phyloP scores from a whole-genome alignment of 2,329 filamentous ascomycete genomes.

The Fulvia fulva region DNA sequence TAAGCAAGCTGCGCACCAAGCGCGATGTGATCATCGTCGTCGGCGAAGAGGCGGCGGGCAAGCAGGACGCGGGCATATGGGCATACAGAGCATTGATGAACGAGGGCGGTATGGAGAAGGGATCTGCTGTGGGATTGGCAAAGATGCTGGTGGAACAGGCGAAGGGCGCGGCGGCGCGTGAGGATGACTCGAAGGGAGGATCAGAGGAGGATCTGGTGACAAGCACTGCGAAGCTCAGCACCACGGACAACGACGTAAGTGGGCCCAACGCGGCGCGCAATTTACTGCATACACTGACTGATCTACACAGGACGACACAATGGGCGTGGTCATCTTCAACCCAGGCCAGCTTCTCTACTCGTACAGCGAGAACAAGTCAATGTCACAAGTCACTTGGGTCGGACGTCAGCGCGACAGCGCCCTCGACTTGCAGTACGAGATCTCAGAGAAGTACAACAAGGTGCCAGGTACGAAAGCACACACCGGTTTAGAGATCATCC shows the following conservation, averaged over 20 bases:
- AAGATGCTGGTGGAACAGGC: constrained; percentile 36
- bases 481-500: neutral
- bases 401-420: constrained; percentile 57
- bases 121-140: constrained; percentile 66
- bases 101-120: constrained; percentile 62
- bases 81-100: constrained; percentile 65
- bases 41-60: constrained; percentile 59
- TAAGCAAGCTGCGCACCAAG: constrained; percentile 50
- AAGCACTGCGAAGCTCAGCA: neutral
- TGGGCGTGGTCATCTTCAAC: constrained; percentile 72
- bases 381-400: constrained; percentile 57
- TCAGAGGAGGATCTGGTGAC: neutral
- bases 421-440: constrained; percentile 53
- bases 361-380: constrained; percentile 55
- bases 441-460: constrained; percentile 55
- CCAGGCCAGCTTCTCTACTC: constrained; percentile 75
- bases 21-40: constrained; percentile 66
- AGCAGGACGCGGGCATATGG: constrained; percentile 73
- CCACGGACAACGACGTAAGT: neutral
- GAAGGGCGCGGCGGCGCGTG: neutral
- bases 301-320: constrained; percentile 33
- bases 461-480: constrained; percentile 42
- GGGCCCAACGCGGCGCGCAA: neutral
- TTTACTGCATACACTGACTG: constrained; percentile 1
- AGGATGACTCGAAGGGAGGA: neutral